phyloP scores from a whole-genome alignment of 2,329 filamentous ascomycete species.

The Botrytis deweyae region DNA sequence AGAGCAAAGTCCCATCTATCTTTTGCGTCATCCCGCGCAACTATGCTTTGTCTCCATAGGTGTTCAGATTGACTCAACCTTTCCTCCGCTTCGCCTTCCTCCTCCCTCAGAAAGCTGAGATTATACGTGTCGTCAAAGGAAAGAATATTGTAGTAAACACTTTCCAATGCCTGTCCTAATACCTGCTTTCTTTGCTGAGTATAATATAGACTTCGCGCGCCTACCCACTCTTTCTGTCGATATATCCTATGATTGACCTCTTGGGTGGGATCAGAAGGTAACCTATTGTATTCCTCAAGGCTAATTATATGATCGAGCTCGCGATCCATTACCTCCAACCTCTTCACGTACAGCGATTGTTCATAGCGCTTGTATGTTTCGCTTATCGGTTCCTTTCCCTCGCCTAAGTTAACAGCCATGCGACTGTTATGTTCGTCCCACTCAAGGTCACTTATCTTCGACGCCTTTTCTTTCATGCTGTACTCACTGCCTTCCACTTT shows the following conservation, averaged over 20 bases:
- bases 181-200: neutral
- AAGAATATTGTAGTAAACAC: neutral
- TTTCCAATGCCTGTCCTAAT: neutral
- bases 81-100: neutral
- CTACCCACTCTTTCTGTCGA: neutral
- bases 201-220: neutral
- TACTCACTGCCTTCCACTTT: rapidly evolving
- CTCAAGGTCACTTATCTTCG: neutral
- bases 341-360: neutral
- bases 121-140: rapidly evolving
- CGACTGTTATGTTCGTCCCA: neutral
- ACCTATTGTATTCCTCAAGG: neutral
- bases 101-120: neutral
- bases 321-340: neutral
- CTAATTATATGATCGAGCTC: neutral
- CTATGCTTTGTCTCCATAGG: neutral
- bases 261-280: neutral
- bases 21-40: neutral
- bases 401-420: neutral
- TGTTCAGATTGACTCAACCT: neutral
- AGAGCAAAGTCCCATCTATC: neutral
- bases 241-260: neutral
- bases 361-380: neutral
- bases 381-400: neutral
- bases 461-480: neutral